Evolutionary conservation across 1,139 yeast species (phyloP), one percentile per base, ranked within the genome.

Genomic region (Candida pseudoviswanathii): DNA sequence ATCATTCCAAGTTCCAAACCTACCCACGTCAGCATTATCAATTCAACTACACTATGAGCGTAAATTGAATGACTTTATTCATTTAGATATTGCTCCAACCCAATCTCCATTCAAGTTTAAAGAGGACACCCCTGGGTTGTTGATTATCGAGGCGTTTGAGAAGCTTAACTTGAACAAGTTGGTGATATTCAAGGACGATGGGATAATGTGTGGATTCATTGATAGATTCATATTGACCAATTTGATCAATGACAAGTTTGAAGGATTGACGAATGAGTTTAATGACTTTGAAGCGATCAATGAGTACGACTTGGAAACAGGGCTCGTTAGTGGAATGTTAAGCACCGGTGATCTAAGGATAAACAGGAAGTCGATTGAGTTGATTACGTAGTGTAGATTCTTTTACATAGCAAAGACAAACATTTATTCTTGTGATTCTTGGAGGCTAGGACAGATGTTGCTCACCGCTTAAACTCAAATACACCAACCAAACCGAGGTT

Each of bases 81-180:
- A 55, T 34, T 32, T 67, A 5, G 59, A 60, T 6, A 22, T 68
- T 2, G 42, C 24, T 2, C 57, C 63, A 0, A 69, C 66, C 33
- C 53, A 51, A 33, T 58, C 67, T 0, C 56, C 54, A 26, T 54
- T 70, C 3, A 57, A 66, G 2, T 57, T 71, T 30, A 71, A 71
- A 50, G 74, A 71, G 45, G 50, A 57, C 31, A 65, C 75, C 1
- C 73, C 79, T 2, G 58, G 70, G n/a, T 60, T 73, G 4, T 60
- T 70, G 16, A 64, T 72, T 2, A 54, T 75, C 22, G 78, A 76
- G 50, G 60, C 68, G 27, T 75, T 76, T 56, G 80, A 76, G 48
- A 70, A 73, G 50, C 59, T 76, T 48, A 68, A 71, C 46, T 53
- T 75, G 52, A 76, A 76, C 57, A 69, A 71, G 52, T 58, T 71